Conservation (phyloP, 1,139 yeast genomes). For the Yamadazyma triangularis region DNA sequence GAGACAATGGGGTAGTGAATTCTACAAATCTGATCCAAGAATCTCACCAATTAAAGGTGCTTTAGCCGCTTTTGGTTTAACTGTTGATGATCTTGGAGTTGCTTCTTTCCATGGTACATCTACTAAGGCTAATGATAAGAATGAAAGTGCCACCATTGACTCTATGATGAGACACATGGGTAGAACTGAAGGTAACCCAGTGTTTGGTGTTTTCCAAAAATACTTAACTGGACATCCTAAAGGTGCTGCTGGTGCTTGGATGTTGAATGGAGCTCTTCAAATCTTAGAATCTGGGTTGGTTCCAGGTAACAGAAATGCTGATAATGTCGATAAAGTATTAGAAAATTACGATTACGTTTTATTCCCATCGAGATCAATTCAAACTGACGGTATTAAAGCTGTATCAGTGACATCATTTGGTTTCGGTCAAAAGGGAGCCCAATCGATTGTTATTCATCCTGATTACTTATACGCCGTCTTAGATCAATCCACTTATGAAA, state of each 20-base stretch:
- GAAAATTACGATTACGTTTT: constrained; percentile 84
- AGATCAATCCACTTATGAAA: constrained; percentile 62
- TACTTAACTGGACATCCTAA: constrained; percentile 99
- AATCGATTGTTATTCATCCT: constrained; percentile 86
- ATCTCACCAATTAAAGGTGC: constrained; percentile 98
- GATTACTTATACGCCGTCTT: constrained; percentile 88
- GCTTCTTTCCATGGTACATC: constrained; percentile 99
- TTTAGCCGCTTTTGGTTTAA: constrained; percentile 85
- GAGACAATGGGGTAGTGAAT: constrained; percentile 93
- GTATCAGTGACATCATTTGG: constrained; percentile 97
- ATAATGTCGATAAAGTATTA: constrained; percentile 80
- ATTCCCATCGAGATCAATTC: constrained; percentile 89
- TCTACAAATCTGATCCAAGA: constrained; percentile 86
- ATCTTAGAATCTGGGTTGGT: constrained; percentile 88
- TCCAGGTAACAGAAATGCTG: constrained; percentile 99
- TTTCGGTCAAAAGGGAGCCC: constrained; percentile 99
- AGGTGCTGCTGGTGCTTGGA: constrained; percentile 99
- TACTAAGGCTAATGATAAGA: constrained; percentile 96
- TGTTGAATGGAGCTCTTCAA: constrained; percentile 98
- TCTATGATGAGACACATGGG: constrained; percentile 93
- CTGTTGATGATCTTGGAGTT: constrained; percentile 92
- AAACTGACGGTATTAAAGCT: constrained; percentile 97
- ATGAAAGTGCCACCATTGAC: constrained; percentile 88
- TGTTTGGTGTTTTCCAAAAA: constrained; percentile 97
- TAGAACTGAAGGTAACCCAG: constrained; percentile 96